Evolutionary conservation across 2,329 filamentous ascomycete genomes (phyloP), one percentile per base, ranked within the genome.

Genomic region (Emmonsiellopsis sp.): DNA sequence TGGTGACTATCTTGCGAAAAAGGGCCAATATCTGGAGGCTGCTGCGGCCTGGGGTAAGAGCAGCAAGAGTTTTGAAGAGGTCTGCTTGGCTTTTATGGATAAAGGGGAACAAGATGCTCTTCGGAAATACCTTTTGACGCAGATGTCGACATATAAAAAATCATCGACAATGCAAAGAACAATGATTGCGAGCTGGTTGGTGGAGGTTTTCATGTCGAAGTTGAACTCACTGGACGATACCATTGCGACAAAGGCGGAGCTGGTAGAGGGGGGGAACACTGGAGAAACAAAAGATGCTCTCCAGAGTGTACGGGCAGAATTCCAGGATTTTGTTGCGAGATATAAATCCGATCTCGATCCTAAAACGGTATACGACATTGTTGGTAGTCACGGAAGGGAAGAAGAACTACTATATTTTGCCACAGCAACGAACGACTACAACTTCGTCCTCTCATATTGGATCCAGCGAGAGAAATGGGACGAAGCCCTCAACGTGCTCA

Each of bases 141-240:
- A 95, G 70, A 76, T 98, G 34, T 79, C 81, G 7, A 85, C 82
- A 0, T 84, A 90, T 65, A 95, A 90, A 68, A 95, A 91, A 69
- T 81, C 85, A 1, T 84, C 85, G 1, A 76, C 85, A 32, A 98
- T 98, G 91, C 93, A 98, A 70, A 79, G 92, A 55, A 86, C 88
- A 59, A 95, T 98, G 89, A 84, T 97, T 59, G 88, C 92, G 1
- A 91, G 86, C 60, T 98, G 93, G 93, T 79, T 98, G 43, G 79
- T 96, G 8, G 93, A 98, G 69, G 80, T 97, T 1, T 98, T 92
- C 70, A 98, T 98, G 90, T 88, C 90, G 5, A 96, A 95, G 70
- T 79, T 98, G 42, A 96, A 98, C 67, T 86, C 87, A 2, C 78
- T 98, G 3, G 93, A 98, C 65, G 93, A 98, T 69, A 91, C 87